Evolutionary conservation across 257 asterid genomes (phyloP), one percentile per base, ranked within the genome.

Genomic region (Primulina eburnea): DNA sequence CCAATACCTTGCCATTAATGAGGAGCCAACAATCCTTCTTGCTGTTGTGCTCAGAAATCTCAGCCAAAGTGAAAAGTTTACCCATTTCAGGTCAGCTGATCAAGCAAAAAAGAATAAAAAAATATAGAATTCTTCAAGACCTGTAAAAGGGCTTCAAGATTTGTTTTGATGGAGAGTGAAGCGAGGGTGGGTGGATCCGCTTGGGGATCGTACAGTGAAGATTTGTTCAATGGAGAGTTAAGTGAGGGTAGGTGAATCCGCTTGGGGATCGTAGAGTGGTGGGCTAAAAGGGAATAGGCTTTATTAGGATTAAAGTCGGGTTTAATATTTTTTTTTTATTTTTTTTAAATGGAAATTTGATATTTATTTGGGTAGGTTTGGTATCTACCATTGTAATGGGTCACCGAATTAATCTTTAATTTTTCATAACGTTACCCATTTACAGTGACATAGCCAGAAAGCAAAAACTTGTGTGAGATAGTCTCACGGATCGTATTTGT

Each of bases 21-120:
- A 83, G 32, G 76, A 87, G 69, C 96, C 91, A 87, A 75, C 91
- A 85, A 78, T 87, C 91, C 47, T 82, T 80, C 24, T 75, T 34
- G 77, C 67, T 69, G 82, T 80, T 87, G 84, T 89, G 96, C 77
- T 82, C 71, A 35, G 88, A 75, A 63, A 83, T 84, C 78, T 89
- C 86, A 37, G 83, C 84, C 82, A 89, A 73, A 62, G 86, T 82
- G 69, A n/a, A 87, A 14, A 77, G 73, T 69, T 82, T 85, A 7
- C 83, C 93, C 96, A 85, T 87, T 71, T 60, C 30, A 20, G 65
- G 28, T 12, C 21, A 38, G 57, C 12, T 17, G 6, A 62, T 30
- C 2, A n/a, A 26, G 20, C 24, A 2, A 59, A 2, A 61, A 38
- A n/a, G 35, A 14, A 8, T 50, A 50, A 33, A 61, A 67, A 17